Percentiles rank a stretch among this genome's conserved stretches.
phyloP scores from a whole-genome alignment of 176 grass and related monocot species.

The Echinochloa phyllopogon region DNA sequence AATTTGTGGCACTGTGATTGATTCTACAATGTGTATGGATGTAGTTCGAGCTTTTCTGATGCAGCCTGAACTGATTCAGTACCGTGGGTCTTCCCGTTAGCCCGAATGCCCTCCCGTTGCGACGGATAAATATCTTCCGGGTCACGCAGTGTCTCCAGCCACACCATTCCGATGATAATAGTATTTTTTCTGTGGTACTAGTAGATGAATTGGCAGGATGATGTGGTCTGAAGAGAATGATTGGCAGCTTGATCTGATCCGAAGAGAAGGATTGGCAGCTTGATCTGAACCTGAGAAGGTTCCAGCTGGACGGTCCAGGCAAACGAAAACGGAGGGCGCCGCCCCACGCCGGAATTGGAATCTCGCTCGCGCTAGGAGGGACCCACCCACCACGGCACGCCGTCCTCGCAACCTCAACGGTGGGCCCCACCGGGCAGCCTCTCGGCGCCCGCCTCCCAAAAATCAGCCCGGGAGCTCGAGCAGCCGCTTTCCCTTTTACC shows the following conservation, averaged over 20 bases:
- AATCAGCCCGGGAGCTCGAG: neutral
- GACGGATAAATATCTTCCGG: too few relatives aligned
- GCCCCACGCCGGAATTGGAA: conserved; percentile 2
- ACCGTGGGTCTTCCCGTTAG: too few relatives aligned
- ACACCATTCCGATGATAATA: neutral
- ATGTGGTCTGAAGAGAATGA: neutral
- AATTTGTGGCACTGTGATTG: conserved; percentile 21
- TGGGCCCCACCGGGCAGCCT: conserved; percentile 24
- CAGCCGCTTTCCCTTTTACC: neutral
- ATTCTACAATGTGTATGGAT: conserved; percentile 4
- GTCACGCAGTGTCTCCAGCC: too few relatives aligned
- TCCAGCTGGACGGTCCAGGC: neutral
- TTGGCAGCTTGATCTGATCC: neutral
- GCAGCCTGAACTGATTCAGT: neutral
- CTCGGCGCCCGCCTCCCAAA: neutral
- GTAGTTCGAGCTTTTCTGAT: neutral
- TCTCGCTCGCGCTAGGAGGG: neutral
- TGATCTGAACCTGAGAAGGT: neutral
- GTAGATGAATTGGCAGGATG: too few relatives aligned
- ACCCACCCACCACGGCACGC: neutral
- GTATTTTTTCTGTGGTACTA: neutral
- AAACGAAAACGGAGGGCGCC: too few relatives aligned
- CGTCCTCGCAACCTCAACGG: neutral
- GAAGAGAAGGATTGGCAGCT: neutral
- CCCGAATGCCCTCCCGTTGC: too few relatives aligned